Percentiles rank a stretch among this genome's conserved stretches.
Evolutionary conservation across 495 filamentous ascomycete genomes (phyloP).

Genomic region (Xylaria intraflava): DNA sequence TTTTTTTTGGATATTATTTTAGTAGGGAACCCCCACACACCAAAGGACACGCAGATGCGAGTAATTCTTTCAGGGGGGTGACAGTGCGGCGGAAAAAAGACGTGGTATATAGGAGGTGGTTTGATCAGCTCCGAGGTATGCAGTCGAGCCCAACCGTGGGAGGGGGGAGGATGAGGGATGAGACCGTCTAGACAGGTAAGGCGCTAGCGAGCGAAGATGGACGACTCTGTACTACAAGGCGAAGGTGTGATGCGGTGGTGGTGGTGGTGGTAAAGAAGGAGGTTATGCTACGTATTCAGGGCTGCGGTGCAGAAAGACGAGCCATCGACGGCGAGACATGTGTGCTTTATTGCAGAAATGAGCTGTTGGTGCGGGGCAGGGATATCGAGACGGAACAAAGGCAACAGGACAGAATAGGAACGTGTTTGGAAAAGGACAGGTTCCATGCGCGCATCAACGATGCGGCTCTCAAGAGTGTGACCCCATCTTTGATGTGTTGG

Average conservation of each 20-base stretch:
- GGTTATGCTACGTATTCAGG: slow-evolving; percentile 47
- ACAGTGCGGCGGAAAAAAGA: slow-evolving; percentile 15
- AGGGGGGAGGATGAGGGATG: slow-evolving; percentile 22
- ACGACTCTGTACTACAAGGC: slow-evolving; percentile 39
- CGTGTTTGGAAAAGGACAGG: slow-evolving; percentile 39
- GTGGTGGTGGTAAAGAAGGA: slow-evolving; percentile 35
- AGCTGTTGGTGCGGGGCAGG: slow-evolving; percentile 44
- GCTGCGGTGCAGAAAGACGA: slow-evolving; percentile 41
- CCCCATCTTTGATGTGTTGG: slow-evolving; percentile 85
- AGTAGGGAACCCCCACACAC: slow-evolving; percentile 25
- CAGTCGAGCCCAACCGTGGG: slow-evolving; percentile 51
- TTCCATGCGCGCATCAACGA: slow-evolving; percentile 49
- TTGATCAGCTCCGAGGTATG: slow-evolving; percentile 31
- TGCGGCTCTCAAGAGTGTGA: slow-evolving; percentile 57
- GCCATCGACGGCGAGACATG: slow-evolving; percentile 52
- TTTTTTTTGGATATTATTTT: slow-evolving; percentile 14
- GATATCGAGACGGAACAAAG: slow-evolving; percentile 41
- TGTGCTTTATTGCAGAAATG: slow-evolving; percentile 56
- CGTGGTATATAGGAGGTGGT: slow-evolving; percentile 23
- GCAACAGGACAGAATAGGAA: slow-evolving; percentile 40
- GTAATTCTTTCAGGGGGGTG: slow-evolving; percentile 16
- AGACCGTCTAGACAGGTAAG: slow-evolving; percentile 28
- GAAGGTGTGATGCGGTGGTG: slow-evolving; percentile 35
- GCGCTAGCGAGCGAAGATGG: slow-evolving; percentile 32
- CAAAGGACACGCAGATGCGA: slow-evolving; percentile 20